A percentile compares a stretch with the other conserved stretches of the same genome.
These are phyloP conservation scores for Marasmius oreades DNA, from an alignment of 1,284 basidiomycete genomes.

Conservation along the genomic window DNA sequence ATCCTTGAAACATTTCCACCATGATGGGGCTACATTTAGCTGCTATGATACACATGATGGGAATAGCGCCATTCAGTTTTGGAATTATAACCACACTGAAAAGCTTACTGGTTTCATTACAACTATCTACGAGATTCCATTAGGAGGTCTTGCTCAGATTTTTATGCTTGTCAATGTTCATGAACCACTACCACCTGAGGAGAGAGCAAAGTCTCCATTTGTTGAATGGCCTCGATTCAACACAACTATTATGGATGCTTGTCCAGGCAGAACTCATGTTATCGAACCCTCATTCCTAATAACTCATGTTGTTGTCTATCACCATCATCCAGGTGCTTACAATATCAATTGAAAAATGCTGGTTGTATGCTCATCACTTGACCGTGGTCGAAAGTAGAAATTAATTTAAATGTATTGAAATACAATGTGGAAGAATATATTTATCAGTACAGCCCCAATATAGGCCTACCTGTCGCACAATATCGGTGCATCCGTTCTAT, in stretches of 20 bases:
- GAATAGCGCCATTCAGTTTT: constrained; percentile 23
- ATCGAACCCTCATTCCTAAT: neutral
- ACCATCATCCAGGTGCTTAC: neutral
- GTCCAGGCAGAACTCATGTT: neutral
- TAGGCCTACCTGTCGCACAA: too few species aligned
- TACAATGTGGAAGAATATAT: too few species aligned
- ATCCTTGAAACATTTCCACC: constrained; percentile 16
- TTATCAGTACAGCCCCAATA: too few species aligned
- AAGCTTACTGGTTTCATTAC: constrained; percentile 18
- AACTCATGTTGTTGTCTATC: neutral
- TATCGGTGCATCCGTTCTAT: too few species aligned
- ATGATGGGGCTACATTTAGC: constrained; percentile 14
- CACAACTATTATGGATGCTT: neutral
- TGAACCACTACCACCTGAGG: neutral
- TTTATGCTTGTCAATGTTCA: constrained; percentile 21
- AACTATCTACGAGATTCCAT: constrained; percentile 20
- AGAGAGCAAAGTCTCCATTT: constrained; percentile 5
- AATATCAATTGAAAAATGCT: neutral
- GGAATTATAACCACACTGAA: constrained; percentile 5
- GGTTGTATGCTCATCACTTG: neutral
- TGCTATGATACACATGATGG: constrained; percentile 17
- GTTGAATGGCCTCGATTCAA: neutral
- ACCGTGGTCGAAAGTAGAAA: neutral
- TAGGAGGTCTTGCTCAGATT: constrained; percentile 16
- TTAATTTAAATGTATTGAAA: too few species aligned